Evolutionary conservation across 345 rosid genomes (phyloP).

Genomic region (Laguncularia racemosa): DNA sequence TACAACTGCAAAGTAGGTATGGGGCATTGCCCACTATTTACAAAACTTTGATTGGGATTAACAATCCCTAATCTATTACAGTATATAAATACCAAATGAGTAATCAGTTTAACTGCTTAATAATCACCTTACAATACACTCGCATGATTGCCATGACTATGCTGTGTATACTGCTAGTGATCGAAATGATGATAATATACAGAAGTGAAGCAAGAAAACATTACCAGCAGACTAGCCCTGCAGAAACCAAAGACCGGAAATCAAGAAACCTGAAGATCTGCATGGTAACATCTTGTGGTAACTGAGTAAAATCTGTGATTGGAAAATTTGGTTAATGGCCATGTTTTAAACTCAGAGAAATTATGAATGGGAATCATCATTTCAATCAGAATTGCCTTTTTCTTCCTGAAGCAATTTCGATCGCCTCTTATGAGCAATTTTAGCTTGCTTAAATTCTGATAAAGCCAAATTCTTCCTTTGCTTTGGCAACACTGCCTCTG

Average conservation of each 20-base stretch:
- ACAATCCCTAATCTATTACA: no score
- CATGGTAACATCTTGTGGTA: constrained; percentile 63
- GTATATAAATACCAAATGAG: no score
- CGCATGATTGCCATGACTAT: no score
- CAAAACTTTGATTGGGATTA: no score
- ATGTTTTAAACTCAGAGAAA: not conserved
- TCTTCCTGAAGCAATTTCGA: constrained; percentile 35
- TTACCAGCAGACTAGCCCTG: constrained; percentile 62
- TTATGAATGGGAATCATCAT: no score
- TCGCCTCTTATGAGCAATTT: constrained; percentile 59
- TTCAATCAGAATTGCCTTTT: constrained; percentile 20
- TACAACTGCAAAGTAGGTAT: no score
- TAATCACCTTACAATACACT: no score
- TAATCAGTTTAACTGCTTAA: no score
- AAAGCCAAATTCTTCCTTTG: constrained; percentile 70
- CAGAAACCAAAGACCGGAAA: constrained; percentile 47
- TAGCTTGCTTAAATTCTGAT: constrained; percentile 67
- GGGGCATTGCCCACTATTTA: no score
- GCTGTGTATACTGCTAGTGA: no score
- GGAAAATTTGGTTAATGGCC: not conserved
- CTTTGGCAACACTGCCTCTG: constrained; percentile 64
- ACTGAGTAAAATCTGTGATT: constrained; percentile 40
- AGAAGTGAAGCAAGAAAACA: constrained; percentile 6
- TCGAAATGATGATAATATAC: not conserved
- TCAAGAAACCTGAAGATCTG: constrained; percentile 68